Conservation (phyloP, 2,329 filamentous ascomycete species). For the Saccharata proteae region DNA sequence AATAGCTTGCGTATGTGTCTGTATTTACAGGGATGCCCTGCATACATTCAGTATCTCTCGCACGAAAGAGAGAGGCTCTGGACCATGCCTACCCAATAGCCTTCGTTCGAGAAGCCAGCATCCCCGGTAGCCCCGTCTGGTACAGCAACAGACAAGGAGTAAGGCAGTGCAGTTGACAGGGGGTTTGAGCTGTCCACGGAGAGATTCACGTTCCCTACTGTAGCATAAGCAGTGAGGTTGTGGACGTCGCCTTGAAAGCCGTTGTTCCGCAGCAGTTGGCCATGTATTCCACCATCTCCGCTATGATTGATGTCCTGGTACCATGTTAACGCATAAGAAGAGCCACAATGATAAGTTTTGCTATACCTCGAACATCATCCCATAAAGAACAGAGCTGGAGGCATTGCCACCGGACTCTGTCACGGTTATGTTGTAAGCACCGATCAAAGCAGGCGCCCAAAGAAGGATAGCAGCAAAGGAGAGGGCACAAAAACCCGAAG, state of each 20-base stretch:
- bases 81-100: no score
- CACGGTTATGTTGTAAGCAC: conserved; percentile 15
- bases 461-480: no score
- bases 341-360: not conserved
- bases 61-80: no score
- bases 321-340: conserved; percentile 1
- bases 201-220: conserved; percentile 17
- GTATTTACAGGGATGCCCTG: conserved; percentile 8
- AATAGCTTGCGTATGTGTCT: conserved; percentile 6
- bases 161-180: conserved; percentile 4
- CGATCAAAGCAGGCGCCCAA: no score
- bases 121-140: conserved; percentile 3
- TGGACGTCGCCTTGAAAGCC: conserved; percentile 9
- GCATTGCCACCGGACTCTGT: conserved; percentile 24
- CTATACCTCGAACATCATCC: conserved; percentile 30
- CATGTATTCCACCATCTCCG: conserved; percentile 8
- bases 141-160: conserved; percentile 7
- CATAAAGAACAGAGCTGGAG: conserved; percentile 28
- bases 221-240: conserved; percentile 18
- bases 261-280: conserved; percentile 9
- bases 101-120: conserved; percentile 9
- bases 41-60: no score
- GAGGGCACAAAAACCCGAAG: no score
- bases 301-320: conserved; percentile 10
- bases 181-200: conserved; percentile 8